Evolutionary conservation across 441 rosid species (phyloP).

Genomic region (Syzygium malaccense): DNA sequence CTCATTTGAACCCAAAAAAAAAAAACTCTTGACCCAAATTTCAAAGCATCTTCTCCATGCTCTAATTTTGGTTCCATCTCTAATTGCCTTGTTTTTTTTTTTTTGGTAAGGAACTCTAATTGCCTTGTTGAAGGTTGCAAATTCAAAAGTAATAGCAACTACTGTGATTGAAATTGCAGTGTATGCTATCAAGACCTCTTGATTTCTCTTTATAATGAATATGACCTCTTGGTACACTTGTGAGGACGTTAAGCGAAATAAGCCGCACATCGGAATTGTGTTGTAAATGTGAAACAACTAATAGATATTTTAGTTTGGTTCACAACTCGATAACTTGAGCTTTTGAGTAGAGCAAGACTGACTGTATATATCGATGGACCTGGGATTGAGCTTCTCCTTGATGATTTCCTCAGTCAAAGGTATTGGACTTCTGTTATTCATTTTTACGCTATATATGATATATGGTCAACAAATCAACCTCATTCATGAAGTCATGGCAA

Average conservation of each 20-base stretch:
- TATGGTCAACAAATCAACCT: not conserved
- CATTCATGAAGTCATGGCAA: not conserved
- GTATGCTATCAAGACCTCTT: not conserved
- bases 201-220: not conserved
- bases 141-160: not conserved
- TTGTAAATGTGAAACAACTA: fast-evolving
- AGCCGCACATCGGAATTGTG: fast-evolving
- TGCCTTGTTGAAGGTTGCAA: not conserved
- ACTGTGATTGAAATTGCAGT: no score
- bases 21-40: no score
- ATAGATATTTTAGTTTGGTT: not conserved
- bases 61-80: not conserved
- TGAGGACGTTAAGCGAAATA: not conserved
- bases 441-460: not conserved
- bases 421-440: no score
- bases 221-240: not conserved
- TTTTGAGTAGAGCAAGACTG: fast-evolving
- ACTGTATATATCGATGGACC: fast-evolving
- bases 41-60: not conserved
- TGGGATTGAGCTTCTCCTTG: fast-evolving
- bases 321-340: fast-evolving
- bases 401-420: no score
- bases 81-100: not conserved
- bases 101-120: no score
- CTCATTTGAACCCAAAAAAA: not conserved